phyloP scores from a whole-genome alignment of 768 basidiomycete genomes.

The Mrakia frigida region DNA sequence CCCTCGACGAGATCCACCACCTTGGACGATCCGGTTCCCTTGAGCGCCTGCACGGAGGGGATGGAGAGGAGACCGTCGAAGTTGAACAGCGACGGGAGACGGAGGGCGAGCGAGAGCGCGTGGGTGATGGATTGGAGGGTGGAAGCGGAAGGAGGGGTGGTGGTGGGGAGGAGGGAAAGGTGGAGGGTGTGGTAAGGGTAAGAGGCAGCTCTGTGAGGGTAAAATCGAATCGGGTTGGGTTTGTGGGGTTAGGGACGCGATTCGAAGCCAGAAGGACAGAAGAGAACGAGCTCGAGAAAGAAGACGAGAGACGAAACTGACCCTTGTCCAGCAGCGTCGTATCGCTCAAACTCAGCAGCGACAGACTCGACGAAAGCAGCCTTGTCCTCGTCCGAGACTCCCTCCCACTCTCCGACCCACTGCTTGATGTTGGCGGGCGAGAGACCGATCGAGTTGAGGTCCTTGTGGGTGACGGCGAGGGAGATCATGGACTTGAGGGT shows the following conservation, averaged over 20 bases:
- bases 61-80: conserved; percentile 75
- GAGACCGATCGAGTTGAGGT: conserved; percentile 60
- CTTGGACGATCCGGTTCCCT: conserved; percentile 18
- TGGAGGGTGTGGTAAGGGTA: conserved; percentile 58
- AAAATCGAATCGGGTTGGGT: too few species aligned
- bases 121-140: conserved; percentile 1
- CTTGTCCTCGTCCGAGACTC: conserved; percentile 41
- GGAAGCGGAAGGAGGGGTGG: conserved; percentile 43
- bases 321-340: conserved; percentile 14
- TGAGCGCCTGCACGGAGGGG: conserved; percentile 44
- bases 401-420: conserved; percentile 72
- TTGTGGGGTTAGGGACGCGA: too few species aligned
- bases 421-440: conserved; percentile 60
- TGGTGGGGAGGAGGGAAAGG: conserved; percentile 51
- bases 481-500: conserved; percentile 62
- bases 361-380: conserved; percentile 24
- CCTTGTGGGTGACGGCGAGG: conserved; percentile 57
- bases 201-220: conserved; percentile 58
- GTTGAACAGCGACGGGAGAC: conserved; percentile 55
- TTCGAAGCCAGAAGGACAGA: too few species aligned
- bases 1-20: conserved; percentile 8
- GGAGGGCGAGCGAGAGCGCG: conserved; percentile 15
- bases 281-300: too few species aligned
- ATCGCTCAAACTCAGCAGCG: conserved; percentile 17
- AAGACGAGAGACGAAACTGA: neutral